Conservation (phyloP, 2,329 filamentous ascomycete genomes). For the Coniella vitis region DNA sequence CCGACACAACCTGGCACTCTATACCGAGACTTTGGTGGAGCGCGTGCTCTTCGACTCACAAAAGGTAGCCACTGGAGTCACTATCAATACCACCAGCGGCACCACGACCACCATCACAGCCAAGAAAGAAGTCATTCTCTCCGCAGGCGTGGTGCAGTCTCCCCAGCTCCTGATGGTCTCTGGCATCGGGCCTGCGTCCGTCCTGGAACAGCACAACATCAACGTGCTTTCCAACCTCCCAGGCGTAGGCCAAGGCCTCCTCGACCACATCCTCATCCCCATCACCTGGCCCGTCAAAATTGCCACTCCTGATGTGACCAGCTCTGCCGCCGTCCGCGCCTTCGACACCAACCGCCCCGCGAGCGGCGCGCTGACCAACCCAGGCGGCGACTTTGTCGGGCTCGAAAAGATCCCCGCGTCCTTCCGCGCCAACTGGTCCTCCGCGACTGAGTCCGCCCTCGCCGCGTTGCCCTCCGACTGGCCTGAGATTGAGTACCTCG, state of each 20-base stretch:
- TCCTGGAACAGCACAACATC: constrained; percentile 21
- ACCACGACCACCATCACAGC: constrained; percentile 2
- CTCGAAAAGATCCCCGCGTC: constrained; percentile 1
- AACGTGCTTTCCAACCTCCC: constrained; percentile 18
- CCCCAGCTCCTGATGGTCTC: constrained; percentile 30
- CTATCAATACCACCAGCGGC: not conserved
- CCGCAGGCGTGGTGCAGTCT: constrained; percentile 34
- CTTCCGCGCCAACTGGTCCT: not conserved
- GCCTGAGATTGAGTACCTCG: constrained; percentile 6
- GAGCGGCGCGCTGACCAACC: constrained; percentile 1
- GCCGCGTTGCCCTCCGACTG: constrained; percentile 1
- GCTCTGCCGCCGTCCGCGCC: not conserved
- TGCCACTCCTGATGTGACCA: not conserved
- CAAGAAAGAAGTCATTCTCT: constrained; percentile 33
- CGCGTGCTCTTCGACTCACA: constrained; percentile 2
- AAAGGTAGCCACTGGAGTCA: constrained; percentile 5
- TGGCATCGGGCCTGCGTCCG: not conserved
- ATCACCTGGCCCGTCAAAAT: not conserved
- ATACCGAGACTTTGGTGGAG: constrained; percentile 3
- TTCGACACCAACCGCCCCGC: not conserved
- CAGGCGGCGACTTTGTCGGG: constrained; percentile 1
- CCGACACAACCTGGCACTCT: not conserved
- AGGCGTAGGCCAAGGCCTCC: constrained; percentile 19
- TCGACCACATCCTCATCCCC: not conserved
- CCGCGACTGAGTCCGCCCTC: not conserved